A percentile compares a stretch with the other conserved stretches of the same genome.
phyloP scores from a whole-genome alignment of 148 eudicot species.

The Vaccinium darrowii region DNA sequence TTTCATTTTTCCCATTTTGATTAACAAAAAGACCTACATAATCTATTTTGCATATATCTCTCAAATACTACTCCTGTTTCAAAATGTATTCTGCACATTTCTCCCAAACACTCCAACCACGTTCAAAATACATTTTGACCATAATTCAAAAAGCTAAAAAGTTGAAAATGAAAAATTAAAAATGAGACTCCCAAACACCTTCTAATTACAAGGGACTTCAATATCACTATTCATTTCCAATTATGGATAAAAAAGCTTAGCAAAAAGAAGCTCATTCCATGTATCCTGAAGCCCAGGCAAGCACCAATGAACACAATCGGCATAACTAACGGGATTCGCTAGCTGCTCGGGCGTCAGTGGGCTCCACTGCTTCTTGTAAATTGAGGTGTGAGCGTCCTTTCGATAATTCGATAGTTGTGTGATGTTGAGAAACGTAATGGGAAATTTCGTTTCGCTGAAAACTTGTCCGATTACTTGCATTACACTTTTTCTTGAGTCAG shows the following conservation, averaged over 20 bases:
- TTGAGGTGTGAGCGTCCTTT: conserved; percentile 89
- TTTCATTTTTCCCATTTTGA: no score
- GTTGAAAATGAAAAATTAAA: no score
- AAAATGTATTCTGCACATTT: no score
- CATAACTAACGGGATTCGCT: conserved; percentile 76
- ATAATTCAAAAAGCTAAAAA: no score
- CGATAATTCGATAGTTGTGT: conserved; percentile 76
- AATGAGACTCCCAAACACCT: no score
- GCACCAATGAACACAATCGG: conserved; percentile 96
- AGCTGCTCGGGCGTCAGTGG: conserved; percentile 73
- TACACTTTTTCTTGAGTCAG: conserved; percentile 59
- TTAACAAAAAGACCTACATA: no score
- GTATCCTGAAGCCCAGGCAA: conserved; percentile 91
- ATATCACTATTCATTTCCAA: background rate
- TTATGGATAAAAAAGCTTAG: conserved; percentile 85
- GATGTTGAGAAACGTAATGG: conserved; percentile 80
- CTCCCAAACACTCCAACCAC: no score
- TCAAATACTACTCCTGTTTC: no score
- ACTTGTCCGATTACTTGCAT: conserved; percentile 77
- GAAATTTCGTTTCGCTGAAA: conserved; percentile 52
- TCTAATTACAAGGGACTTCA: background rate
- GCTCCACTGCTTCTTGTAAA: conserved; percentile 88
- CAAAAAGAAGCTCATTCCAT: conserved; percentile 87
- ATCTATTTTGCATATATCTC: no score
- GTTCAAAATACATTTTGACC: no score